Conservation (phyloP, 495 filamentous ascomycete genomes). For the Aspergillus indologenus region DNA sequence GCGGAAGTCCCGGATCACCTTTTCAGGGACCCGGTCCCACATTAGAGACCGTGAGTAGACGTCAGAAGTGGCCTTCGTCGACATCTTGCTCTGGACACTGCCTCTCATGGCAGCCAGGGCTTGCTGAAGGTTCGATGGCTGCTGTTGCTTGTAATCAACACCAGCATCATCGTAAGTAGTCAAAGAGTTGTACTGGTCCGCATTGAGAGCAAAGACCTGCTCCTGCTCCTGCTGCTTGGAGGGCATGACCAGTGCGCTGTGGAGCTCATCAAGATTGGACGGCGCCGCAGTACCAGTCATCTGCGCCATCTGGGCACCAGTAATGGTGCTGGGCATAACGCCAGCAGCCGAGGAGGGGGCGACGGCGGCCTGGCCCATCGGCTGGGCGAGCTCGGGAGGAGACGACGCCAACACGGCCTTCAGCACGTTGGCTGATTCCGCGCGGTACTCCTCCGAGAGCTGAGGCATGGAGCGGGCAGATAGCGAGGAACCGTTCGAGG, state of each 20-base stretch:
- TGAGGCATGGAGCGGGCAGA: conserved; percentile 65
- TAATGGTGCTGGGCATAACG: conserved; percentile 46
- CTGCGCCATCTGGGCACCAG: conserved; percentile 44
- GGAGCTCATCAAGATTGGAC: conserved; percentile 71
- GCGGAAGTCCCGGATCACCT: conserved; percentile 90
- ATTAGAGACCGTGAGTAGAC: conserved; percentile 91
- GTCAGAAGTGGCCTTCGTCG: conserved; percentile 47
- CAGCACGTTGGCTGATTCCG: conserved; percentile 85
- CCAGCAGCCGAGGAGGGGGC: conserved; percentile 41
- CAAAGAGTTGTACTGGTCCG: conserved; percentile 86
- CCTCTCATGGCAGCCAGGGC: conserved; percentile 76
- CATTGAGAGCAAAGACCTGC: conserved; percentile 79
- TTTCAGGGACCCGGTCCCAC: conserved; percentile 88
- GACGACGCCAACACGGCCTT: conserved; percentile 78
- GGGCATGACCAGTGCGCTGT: conserved; percentile 68
- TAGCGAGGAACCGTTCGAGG: conserved; percentile 70
- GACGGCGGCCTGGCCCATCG: conserved; percentile 33
- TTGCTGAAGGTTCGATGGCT: conserved; percentile 69
- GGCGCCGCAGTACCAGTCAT: conserved; percentile 53
- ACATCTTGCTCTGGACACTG: conserved; percentile 50
- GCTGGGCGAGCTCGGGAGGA: conserved; percentile 33
- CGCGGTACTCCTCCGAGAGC: conserved; percentile 89
- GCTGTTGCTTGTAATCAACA: conserved; percentile 42
- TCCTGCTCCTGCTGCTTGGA: conserved; percentile 85
- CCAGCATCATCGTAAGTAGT: conserved; percentile 54